These are phyloP conservation scores for Colletotrichum cuscutae DNA, from an alignment of 2,329 filamentous ascomycete species.

Conservation along the genomic window DNA sequence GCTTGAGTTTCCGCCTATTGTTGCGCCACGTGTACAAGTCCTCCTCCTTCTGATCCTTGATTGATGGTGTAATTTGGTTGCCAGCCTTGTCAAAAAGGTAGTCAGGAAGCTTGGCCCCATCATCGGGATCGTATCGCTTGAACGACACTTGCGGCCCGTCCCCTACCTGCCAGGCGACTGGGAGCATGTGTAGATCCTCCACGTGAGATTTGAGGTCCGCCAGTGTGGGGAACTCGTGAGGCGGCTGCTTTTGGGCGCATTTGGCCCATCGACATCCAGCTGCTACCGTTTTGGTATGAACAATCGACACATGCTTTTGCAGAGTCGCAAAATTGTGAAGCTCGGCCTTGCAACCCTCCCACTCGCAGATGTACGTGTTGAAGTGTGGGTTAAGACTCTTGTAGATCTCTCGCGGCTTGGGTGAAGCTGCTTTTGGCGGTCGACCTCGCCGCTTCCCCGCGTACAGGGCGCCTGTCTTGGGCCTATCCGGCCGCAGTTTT, in stretches of 20 bases:
- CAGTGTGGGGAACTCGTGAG: conserved; percentile 28
- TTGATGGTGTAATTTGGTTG: conserved; percentile 67
- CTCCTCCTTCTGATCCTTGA: conserved; percentile 63
- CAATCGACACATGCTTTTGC: conserved; percentile 60
- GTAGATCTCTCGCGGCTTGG: conserved; percentile 54
- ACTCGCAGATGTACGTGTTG: conserved; percentile 68
- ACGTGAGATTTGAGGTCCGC: conserved; percentile 60
- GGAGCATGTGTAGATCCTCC: conserved; percentile 62
- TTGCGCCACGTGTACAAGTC: conserved; percentile 55
- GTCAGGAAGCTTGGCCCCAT: conserved; percentile 48
- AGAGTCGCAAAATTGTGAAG: conserved; percentile 72
- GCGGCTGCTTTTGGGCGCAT: conserved; percentile 44
- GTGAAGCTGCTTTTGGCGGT: conserved; percentile 50
- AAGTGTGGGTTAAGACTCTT: conserved; percentile 54
- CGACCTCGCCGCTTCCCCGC: conserved; percentile 53
- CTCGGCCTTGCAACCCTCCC: conserved; percentile 67
- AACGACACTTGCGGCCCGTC: conserved; percentile 58
- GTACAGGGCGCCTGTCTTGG: conserved; percentile 37
- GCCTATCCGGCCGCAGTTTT: conserved; percentile 41
- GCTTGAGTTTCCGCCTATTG: conserved; percentile 56
- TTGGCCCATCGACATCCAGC: conserved; percentile 51
- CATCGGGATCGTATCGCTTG: conserved; percentile 33
- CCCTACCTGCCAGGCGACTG: conserved; percentile 67
- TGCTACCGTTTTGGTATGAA: conserved; percentile 52
- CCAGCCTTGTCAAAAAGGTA: conserved; percentile 65